These are phyloP conservation scores for Moesziomyces globuligerus DNA, from an alignment of 1,284 basidiomycete genomes.

Conservation along the genomic window DNA sequence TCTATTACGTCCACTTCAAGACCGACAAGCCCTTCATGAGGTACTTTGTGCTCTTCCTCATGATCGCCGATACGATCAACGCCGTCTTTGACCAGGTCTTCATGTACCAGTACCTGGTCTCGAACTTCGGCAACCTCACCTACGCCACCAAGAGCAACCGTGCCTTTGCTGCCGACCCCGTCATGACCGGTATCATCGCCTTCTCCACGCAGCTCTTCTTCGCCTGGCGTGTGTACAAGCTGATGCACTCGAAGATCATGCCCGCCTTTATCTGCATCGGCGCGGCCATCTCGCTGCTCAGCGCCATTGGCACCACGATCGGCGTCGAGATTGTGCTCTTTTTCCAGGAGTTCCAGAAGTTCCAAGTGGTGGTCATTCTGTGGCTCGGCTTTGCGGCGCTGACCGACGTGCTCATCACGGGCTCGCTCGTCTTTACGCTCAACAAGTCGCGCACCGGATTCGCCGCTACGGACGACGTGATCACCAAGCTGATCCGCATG, in stretches of 20 bases:
- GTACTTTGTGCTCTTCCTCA: conserved; percentile 55
- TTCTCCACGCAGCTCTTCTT: conserved; percentile 61
- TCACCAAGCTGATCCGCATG: conserved; percentile 58
- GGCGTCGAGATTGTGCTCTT: conserved; percentile 54
- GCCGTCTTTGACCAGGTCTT: conserved; percentile 52
- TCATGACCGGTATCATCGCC: conserved; percentile 58
- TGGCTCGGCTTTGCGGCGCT: conserved; percentile 60
- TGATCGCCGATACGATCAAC: conserved; percentile 53
- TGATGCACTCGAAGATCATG: conserved; percentile 53
- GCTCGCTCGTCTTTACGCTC: conserved; percentile 55
- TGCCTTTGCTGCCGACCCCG: conserved; percentile 54
- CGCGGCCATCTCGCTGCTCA: conserved; percentile 44
- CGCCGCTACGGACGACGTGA: conserved; percentile 61
- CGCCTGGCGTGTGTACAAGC: conserved; percentile 60
- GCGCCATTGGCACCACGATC: conserved; percentile 56
- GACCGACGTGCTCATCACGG: conserved; percentile 58
- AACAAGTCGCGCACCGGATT: conserved; percentile 61
- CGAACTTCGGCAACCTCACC: conserved; percentile 54
- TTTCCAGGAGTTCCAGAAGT: conserved; percentile 57
- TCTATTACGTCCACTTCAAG: conserved; percentile 59
- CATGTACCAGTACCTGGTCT: conserved; percentile 59
- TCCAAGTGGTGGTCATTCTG: conserved; percentile 61
- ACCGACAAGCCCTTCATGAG: conserved; percentile 55
- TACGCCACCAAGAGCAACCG: conserved; percentile 47
- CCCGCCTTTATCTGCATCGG: conserved; percentile 45